phyloP scores from a whole-genome alignment of 108 stramenopile genomes.

The Parmales sp. region DNA sequence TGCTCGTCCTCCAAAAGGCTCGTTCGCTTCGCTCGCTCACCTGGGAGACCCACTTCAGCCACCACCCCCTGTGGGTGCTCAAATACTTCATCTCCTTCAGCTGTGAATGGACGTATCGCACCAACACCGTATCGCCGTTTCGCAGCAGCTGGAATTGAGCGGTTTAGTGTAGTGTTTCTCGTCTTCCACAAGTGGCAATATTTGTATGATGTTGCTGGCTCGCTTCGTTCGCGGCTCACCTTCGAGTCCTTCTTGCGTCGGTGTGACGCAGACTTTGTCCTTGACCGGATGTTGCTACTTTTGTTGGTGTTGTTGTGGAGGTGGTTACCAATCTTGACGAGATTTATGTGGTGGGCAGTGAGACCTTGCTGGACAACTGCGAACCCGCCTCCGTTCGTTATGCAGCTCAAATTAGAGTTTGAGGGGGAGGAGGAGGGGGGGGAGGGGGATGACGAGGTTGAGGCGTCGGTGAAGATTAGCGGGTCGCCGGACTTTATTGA shows the following conservation, averaged over 20 bases:
- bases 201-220: no score
- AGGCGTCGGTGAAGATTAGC: no score
- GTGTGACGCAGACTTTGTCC: background rate
- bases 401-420: background rate
- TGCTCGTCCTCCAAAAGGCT: no score
- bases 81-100: slow-evolving; percentile 51
- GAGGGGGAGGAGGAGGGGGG: no score
- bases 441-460: no score
- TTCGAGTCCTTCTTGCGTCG: background rate
- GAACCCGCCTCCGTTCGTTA: slow-evolving; percentile 64
- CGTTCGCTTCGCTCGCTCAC: no score
- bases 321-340: slow-evolving; percentile 2
- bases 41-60: slow-evolving; percentile 73
- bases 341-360: background rate
- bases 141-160: slow-evolving; percentile 42
- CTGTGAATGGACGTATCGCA: slow-evolving; percentile 26
- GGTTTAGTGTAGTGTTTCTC: no score
- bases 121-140: slow-evolving; percentile 62
- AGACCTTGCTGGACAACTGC: slow-evolving; percentile 46
- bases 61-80: slow-evolving; percentile 76
- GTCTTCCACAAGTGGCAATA: no score
- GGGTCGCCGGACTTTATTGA: no score
- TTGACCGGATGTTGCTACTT: no score
- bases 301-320: background rate
- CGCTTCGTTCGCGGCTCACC: background rate